Evolutionary conservation across 1,284 basidiomycete species (phyloP), one percentile per base, ranked within the genome.

Genomic region (Ceratobasidium theobromae): DNA sequence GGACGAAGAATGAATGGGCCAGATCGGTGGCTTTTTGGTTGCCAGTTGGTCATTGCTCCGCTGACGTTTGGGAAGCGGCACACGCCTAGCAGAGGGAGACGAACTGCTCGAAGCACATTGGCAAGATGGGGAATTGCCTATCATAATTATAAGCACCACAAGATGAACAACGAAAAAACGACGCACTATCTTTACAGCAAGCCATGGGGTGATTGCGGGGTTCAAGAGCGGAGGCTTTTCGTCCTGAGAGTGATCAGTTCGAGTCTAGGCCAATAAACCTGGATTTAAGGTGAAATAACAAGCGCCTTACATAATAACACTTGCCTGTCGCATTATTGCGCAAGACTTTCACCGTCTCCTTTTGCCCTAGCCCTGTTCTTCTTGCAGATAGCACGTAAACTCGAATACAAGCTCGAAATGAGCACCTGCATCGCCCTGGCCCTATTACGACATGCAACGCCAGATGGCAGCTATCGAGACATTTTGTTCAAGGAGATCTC

Each of bases 1-100:
- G 18, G 45, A 32, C 8, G 60, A 35, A 25, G 65, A 64, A 57
- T 55, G 60, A 45, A 72, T 57, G 18, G 72, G 58, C 72, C 72
- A 72, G 1, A 72, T 38, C 3, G 72, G 71, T 27, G 70, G 70
- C 9, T 32, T 43, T 21, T 25, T 52, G 9, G 46, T 49, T 12
- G 9, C 33, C 3, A 51, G 57, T 30, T 40, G 45, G 9, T 49
- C n/a, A 14, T 62, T 46, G n/a, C 35, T 32, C 5, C 16, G 8
- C 46, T 64, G 35, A 5, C 48, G 32, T 28, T 43, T 64, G 12
- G 60, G 48, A 6, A 64, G 60, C 1, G 48, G 18, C 8, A 52
- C 35, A 23, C 60, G 48, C 30, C 40, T 12, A 5, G 48, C 41
- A 27, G 48, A 64, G 11, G 57, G 33, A 1, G 60, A 32, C 3